phyloP scores from a whole-genome alignment of 2,329 filamentous ascomycete species.

The Ascochyta fabae region DNA sequence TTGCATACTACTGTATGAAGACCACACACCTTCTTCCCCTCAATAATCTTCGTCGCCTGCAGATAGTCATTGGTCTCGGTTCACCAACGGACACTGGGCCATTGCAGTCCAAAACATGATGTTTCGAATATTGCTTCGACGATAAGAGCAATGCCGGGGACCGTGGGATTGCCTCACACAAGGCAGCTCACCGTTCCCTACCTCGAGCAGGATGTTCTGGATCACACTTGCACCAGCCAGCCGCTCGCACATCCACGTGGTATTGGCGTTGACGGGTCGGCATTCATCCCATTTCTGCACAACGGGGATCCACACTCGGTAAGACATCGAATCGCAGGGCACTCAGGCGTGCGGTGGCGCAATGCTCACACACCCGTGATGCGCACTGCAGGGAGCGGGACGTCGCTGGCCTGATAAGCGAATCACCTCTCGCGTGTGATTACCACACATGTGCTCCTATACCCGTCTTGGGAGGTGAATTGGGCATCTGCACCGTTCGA shows the following conservation, averaged over 20 bases:
- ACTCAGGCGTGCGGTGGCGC: slow-evolving; percentile 1
- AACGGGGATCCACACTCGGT: slow-evolving; percentile 5
- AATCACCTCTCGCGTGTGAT: slow-evolving; percentile 11
- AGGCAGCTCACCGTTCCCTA: background rate
- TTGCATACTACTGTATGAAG: background rate
- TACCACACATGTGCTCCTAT: slow-evolving; percentile 12
- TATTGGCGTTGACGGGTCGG: slow-evolving; percentile 10
- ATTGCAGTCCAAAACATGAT: background rate
- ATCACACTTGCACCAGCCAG: slow-evolving; percentile 5
- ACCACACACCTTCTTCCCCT: background rate
- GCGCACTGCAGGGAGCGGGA: slow-evolving; percentile 3
- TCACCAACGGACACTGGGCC: background rate
- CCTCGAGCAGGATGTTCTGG: background rate
- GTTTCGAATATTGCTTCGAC: background rate
- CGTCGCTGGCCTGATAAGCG: slow-evolving; percentile 7
- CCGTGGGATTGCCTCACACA: background rate
- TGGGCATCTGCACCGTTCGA: slow-evolving; percentile 4
- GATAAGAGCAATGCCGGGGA: background rate
- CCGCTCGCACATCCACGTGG: slow-evolving; percentile 5
- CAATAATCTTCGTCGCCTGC: background rate
- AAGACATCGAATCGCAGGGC: slow-evolving; percentile 1
- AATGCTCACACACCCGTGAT: slow-evolving; percentile 5
- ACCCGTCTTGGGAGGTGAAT: slow-evolving; percentile 17
- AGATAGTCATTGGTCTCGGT: background rate
- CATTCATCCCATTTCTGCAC: slow-evolving; percentile 11